Evolutionary conservation across 1,284 basidiomycete genomes (phyloP).

Genomic region (Fomitopsis pinicola): DNA sequence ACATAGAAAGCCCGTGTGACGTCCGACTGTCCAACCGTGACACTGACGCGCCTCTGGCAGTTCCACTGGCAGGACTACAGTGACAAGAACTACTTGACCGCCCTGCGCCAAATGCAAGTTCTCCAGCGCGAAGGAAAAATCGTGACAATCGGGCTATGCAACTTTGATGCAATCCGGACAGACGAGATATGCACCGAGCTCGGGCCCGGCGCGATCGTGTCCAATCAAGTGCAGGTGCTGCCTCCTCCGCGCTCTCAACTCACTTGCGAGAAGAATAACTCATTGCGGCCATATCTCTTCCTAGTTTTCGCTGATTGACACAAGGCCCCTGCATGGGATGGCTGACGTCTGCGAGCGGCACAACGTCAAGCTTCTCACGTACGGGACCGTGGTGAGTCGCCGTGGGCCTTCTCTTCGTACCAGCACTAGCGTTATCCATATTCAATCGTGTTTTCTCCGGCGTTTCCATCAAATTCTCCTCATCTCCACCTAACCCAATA

Average conservation of each 20-base stretch:
- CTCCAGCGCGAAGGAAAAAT: constrained; percentile 62
- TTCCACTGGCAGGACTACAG: constrained; percentile 82
- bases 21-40: background rate
- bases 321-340: constrained; percentile 73
- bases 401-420: background rate
- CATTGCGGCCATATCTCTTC: background rate
- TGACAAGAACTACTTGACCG: constrained; percentile 62
- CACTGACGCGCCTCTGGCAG: constrained; percentile 31
- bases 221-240: constrained; percentile 77
- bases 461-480: background rate
- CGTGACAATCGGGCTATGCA: constrained; percentile 68
- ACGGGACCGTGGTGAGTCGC: constrained; percentile 67
- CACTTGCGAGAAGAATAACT: background rate
- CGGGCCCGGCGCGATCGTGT: constrained; percentile 65
- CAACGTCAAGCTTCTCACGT: constrained; percentile 71
- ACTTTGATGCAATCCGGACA: constrained; percentile 71
- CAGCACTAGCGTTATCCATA: background rate
- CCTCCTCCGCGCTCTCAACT: background rate
- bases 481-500: background rate
- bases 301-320: constrained; percentile 81
- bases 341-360: constrained; percentile 71
- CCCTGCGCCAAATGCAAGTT: constrained; percentile 55
- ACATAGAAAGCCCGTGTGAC: background rate
- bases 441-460: background rate
- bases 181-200: constrained; percentile 75